phyloP scores from a whole-genome alignment of 1,139 yeast genomes.

The Dujonia santamariae region DNA sequence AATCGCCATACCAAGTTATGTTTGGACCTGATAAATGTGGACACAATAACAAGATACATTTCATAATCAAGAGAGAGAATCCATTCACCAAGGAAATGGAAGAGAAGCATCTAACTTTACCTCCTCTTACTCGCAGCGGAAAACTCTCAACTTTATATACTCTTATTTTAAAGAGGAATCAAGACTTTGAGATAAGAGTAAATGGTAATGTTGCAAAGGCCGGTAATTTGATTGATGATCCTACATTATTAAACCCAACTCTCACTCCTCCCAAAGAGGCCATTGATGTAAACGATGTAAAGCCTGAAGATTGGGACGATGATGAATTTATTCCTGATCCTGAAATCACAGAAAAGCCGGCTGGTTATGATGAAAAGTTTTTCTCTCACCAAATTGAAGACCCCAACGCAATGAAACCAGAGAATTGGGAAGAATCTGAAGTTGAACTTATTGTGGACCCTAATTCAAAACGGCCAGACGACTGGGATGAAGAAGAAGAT shows the following conservation, averaged over 20 bases:
- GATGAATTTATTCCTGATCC: constrained; percentile 63
- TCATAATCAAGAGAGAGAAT: constrained; percentile 61
- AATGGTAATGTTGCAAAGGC: constrained; percentile 72
- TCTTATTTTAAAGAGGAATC: constrained; percentile 59
- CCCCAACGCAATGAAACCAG: constrained; percentile 65
- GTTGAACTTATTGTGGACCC: constrained; percentile 64
- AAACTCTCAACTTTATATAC: constrained; percentile 71
- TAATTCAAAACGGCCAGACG: constrained; percentile 59
- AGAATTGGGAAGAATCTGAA: constrained; percentile 71
- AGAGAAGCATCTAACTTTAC: constrained; percentile 64
- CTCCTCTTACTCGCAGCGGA: constrained; percentile 64
- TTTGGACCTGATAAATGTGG: constrained; percentile 97
- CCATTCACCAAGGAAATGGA: constrained; percentile 55
- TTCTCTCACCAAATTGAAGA: constrained; percentile 62
- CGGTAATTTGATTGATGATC: constrained; percentile 57
- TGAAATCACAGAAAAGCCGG: constrained; percentile 58
- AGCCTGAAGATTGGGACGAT: constrained; percentile 85
- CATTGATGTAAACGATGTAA: constrained; percentile 55
- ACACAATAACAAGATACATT: constrained; percentile 70
- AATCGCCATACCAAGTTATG: constrained; percentile 79
- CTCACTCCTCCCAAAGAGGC: constrained; percentile 64
- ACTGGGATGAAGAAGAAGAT: constrained; percentile 87
- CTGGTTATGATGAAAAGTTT: constrained; percentile 70
- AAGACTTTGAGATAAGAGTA: constrained; percentile 73
- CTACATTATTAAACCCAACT: constrained; percentile 54